Evolutionary conservation across 306 rosid species (phyloP), one percentile per base, ranked within the genome.

Genomic region (Rosa rugosa): DNA sequence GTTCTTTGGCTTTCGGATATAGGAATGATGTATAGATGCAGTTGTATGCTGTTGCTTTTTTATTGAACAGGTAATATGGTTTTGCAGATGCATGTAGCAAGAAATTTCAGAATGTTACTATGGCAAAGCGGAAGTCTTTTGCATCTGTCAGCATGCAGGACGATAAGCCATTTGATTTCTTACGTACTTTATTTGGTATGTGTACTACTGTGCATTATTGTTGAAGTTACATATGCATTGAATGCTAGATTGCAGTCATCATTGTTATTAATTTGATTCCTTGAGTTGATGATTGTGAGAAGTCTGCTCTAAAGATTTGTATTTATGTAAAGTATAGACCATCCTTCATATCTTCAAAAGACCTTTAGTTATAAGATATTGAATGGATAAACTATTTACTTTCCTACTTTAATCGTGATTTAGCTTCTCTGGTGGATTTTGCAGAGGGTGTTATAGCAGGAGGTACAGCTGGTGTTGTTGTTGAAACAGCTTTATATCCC

Each of bases 371-470:
- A 17, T 36, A 17, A 66, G 12, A 38, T 62, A 7, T 64, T 64
- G 36, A 31, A 6, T 7, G 10, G n/a, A 64, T 18, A 13, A 31
- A 64, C 2, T 34, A 13, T 23, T 3, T 60, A 1, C 8, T 4
- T 60, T 60, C 46, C 68, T 69, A 70, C 71, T 72, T 67, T 63
- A 67, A 74, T 75, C 41, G 5, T 57, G 63, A 53, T 83, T 80
- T 89, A 77, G 82, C 41, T 77, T 44, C 50, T 80, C 50, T 54
- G 72, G 36, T 77, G 76, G 76, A 83, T 87, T 83, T 87, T 86
- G 93, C 92, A 94, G 99, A 94, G 90, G 97, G 97, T 49, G 83
- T 85, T 73, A 86, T 94, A 73, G 97, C 99, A 20, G 97, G 97
- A 81, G 99, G 97, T 81, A 86, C 97, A 56, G 92, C 99, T 63